Percentiles rank a stretch among this genome's conserved stretches.
Conservation (phyloP, 2,329 filamentous ascomycete species). For the Colletotrichum australisinense region DNA sequence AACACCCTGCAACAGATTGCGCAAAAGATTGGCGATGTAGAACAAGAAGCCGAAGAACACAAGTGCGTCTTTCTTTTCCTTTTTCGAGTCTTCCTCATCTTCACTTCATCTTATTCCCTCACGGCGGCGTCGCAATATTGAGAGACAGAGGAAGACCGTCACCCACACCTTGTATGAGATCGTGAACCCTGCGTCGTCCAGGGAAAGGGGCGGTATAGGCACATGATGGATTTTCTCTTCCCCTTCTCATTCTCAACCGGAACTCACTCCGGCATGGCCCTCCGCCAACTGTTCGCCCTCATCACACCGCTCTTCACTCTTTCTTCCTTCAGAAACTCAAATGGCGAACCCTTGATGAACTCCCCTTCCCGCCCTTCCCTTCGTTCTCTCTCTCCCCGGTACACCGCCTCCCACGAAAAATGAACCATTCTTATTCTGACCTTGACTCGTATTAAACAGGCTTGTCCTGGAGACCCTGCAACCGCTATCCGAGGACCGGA, state of each 20-base stretch:
- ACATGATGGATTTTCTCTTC: background rate
- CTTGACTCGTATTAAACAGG: conserved; percentile 57
- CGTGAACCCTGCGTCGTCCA: background rate
- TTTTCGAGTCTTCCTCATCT: background rate
- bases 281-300: background rate
- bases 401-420: conserved; percentile 19
- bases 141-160: background rate
- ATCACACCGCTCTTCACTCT: conserved; percentile 29
- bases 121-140: conserved; percentile 13
- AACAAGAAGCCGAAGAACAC: conserved; percentile 97
- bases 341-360: background rate
- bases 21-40: conserved; percentile 96
- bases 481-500: conserved; percentile 85
- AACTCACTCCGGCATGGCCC: conserved; percentile 18
- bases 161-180: background rate
- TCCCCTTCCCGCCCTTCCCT: no score
- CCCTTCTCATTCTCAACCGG: conserved; percentile 21
- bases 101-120: conserved; percentile 8
- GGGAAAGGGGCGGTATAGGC: background rate
- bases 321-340: background rate
- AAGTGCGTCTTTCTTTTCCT: conserved; percentile 73
- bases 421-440: background rate
- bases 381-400: background rate
- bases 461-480: conserved; percentile 93
- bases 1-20: conserved; percentile 89